These are phyloP conservation scores for Populus nigra DNA, from an alignment of 345 rosid species.

Conservation along the genomic window DNA sequence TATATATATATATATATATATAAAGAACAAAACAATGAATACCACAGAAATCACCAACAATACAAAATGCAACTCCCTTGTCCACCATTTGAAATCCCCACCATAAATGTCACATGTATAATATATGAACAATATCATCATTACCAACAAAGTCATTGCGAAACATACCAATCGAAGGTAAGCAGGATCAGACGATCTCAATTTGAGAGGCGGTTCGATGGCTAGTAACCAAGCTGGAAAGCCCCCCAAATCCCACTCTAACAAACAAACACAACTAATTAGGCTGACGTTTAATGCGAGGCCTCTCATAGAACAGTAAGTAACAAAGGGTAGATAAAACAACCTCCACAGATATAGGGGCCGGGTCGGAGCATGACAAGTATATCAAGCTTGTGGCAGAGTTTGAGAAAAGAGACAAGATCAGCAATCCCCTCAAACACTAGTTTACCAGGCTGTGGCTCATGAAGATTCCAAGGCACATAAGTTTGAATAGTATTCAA, in stretches of 20 bases:
- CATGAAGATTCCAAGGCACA: constrained; percentile 95
- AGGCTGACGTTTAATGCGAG: no score
- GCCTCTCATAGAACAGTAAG: background rate
- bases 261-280: constrained; percentile 9
- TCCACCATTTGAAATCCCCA: background rate
- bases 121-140: background rate
- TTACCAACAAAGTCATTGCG: background rate
- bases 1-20: no score
- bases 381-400: constrained; percentile 75
- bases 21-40: background rate
- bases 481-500: constrained; percentile 83
- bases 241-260: constrained; percentile 98
- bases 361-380: constrained; percentile 93
- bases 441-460: constrained; percentile 70
- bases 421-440: constrained; percentile 80
- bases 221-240: constrained; percentile 92
- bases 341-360: constrained; percentile 94
- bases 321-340: constrained; percentile 4
- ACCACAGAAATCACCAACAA: background rate
- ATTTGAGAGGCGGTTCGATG: constrained; percentile 55
- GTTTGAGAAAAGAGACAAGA: constrained; percentile 62
- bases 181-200: constrained; percentile 78
- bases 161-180: constrained; percentile 61
- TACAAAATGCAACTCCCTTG: background rate
- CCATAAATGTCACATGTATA: background rate